Evolutionary conservation across 1,284 basidiomycete species (phyloP).

Genomic region (Ceratobasidium sp.): DNA sequence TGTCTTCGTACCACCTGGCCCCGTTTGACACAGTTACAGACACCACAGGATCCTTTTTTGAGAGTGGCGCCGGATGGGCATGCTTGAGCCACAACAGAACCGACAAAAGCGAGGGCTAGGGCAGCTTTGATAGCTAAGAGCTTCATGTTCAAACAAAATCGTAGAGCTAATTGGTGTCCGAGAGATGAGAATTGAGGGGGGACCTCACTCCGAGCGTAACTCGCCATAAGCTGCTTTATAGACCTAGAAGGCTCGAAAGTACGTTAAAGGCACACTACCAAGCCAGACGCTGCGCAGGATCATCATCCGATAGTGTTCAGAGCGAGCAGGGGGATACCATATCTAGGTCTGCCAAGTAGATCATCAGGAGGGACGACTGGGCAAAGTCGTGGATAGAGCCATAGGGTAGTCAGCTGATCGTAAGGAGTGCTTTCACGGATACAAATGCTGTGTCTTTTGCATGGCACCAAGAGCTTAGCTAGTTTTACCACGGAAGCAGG

Average conservation of each 20-base stretch:
- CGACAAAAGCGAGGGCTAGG: slow-evolving; percentile 5
- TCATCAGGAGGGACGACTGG: slow-evolving; percentile 23
- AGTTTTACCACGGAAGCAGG: neutral
- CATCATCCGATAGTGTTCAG: slow-evolving; percentile 4
- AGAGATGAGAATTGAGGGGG: neutral
- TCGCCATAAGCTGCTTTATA: neutral
- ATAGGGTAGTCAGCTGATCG: slow-evolving; percentile 5
- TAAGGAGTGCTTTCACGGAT: neutral
- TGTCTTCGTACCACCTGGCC: neutral
- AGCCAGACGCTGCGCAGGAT: slow-evolving; percentile 11
- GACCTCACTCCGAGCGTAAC: neutral
- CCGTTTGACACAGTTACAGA: slow-evolving; percentile 17
- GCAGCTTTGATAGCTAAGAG: neutral
- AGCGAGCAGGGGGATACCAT: slow-evolving; percentile 1
- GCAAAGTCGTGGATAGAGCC: slow-evolving; percentile 19
- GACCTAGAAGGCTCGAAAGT: neutral
- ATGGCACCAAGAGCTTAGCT: neutral
- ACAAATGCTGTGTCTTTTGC: neutral
- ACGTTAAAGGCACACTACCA: slow-evolving; percentile 7
- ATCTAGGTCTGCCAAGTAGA: slow-evolving; percentile 22
- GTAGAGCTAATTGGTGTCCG: too few species aligned
- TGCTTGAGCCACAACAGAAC: neutral
- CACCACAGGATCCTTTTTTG: slow-evolving; percentile 13
- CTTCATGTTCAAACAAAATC: slow-evolving; percentile 10
- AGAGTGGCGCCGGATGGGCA: slow-evolving; percentile 26